Base-by-base conservation (phyloP, 2,329 filamentous ascomycete species). In the Stemphylium vesicarium region DNA sequence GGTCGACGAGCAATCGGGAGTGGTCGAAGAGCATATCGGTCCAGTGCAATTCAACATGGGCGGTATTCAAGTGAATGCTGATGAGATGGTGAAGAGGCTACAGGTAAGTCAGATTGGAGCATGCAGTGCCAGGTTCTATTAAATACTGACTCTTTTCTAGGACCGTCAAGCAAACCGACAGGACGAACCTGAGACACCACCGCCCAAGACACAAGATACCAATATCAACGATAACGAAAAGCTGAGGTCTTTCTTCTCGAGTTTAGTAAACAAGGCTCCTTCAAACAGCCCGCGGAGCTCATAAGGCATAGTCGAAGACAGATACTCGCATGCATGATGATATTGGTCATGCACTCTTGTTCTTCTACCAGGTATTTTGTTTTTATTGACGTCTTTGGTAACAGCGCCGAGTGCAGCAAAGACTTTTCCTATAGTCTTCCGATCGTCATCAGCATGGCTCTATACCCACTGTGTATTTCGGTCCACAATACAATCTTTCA, bases 11-110 rank as follows among this genome's bases (percentile, higher is more conserved):
- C 62, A 57, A 8, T 73, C 72, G 36, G 72, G 74, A n/a, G 71
- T 77, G 10, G 74, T 78, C 4, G 75, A 78, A 50, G 73, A 77
- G 55, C 92, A 96, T 67, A 96, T 96, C 68, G 93, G 93, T 0
- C 92, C 93, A 0, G 92, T 97, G 61, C 92, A 96, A 71, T 97
- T 98, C 79, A 99, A 99, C 74, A 95, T 99, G 84, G 95, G 95
- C 37, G 95, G 95, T 48, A 97, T 99, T 60, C 92, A 96, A 72
- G 91, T 96, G 26, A 92, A 97, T 76, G 92, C 92, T 8, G 93
- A 96, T 70, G 92, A 96, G 69, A 95, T 96, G 89, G 79, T 96
- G 53, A 89, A 92, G 75, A 86, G 90, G 66, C 81, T 96, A 57
- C 93, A 92, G 85, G 91, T 94, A 78, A 33, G 65, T 52, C n/a